A percentile compares a stretch with the other conserved stretches of the same genome.
Evolutionary conservation across 2,329 filamentous ascomycete species (phyloP).

Genomic region (Penicillium sp.): DNA sequence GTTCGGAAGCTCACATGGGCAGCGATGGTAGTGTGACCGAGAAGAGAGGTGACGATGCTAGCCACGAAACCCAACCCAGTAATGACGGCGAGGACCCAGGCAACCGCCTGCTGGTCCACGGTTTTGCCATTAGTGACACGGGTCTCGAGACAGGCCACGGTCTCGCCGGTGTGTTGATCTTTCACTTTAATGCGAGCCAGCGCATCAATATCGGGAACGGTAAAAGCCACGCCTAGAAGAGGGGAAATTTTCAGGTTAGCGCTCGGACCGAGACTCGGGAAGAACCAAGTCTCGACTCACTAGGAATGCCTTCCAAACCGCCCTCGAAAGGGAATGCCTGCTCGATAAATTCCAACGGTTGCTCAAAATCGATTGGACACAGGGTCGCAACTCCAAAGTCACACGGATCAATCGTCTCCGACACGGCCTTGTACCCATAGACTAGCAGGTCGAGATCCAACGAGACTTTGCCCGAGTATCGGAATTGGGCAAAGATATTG

Average conservation of each 20-base stretch:
- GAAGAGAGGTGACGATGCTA: constrained; percentile 78
- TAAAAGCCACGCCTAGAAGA: constrained; percentile 61
- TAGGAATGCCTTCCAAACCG: constrained; percentile 44
- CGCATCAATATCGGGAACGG: constrained; percentile 34
- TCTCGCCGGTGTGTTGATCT: constrained; percentile 1
- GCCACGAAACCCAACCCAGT: constrained; percentile 74
- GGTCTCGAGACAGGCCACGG: constrained; percentile 27
- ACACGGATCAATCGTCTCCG: constrained; percentile 69
- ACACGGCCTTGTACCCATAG: constrained; percentile 72
- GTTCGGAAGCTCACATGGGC: constrained; percentile 91
- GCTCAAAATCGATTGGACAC: constrained; percentile 80
- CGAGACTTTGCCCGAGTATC: constrained; percentile 71
- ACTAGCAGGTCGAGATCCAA: constrained; percentile 71
- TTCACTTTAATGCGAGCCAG: constrained; percentile 15
- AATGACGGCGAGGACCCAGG: constrained; percentile 83
- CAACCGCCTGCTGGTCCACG: constrained; percentile 78
- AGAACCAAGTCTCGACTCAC: not conserved
- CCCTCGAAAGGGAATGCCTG: constrained; percentile 60
- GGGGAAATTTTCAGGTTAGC: no score
- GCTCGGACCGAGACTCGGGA: no score
- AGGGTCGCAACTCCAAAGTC: constrained; percentile 61
- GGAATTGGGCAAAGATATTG: constrained; percentile 74
- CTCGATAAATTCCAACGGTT: no score
- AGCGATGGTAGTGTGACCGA: constrained; percentile 88
- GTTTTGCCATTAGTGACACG: constrained; percentile 37